Conservation (phyloP, 345 rosid species). For the Camelina laxa region DNA sequence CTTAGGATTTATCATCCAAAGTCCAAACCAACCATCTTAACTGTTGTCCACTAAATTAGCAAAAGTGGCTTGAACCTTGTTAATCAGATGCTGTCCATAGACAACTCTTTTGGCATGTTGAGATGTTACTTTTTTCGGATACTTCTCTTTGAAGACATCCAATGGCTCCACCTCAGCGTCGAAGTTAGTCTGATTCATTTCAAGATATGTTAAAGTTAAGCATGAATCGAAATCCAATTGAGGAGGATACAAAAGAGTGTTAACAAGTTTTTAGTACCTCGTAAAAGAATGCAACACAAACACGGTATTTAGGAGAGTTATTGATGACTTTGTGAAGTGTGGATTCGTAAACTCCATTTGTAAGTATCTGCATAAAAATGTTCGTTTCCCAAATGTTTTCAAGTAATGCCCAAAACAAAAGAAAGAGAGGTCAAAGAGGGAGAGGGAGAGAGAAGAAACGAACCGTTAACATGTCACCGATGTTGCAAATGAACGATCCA, state of each 20-base stretch:
- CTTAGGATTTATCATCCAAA: neutral
- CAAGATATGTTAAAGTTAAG: neutral
- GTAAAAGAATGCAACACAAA: conserved; percentile 64
- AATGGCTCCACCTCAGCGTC: conserved; percentile 71
- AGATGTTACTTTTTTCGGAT: conserved; percentile 41
- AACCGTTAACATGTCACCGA: conserved; percentile 88
- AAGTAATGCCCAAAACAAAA: neutral
- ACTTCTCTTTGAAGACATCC: conserved; percentile 59
- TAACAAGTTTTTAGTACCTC: conserved; percentile 54
- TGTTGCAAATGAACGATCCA: conserved; percentile 81
- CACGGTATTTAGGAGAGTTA: conserved; percentile 53
- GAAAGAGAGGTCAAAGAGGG: neutral
- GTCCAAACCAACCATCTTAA: neutral
- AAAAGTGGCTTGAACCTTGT: conserved; percentile 69
- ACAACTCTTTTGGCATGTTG: conserved; percentile 54
- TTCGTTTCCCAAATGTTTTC: neutral
- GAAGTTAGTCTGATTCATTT: conserved; percentile 56
- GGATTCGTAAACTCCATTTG: conserved; percentile 74
- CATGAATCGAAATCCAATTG: neutral
- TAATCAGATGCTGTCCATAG: conserved; percentile 77
- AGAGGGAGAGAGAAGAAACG: neutral
- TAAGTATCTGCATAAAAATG: conserved; percentile 50
- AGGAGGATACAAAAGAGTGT: neutral
- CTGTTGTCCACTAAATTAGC: conserved; percentile 28
- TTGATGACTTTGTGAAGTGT: conserved; percentile 72